Evolutionary conservation across 2,329 filamentous ascomycete genomes (phyloP), one percentile per base, ranked within the genome.

Genomic region (Cordyceps cicadae): DNA sequence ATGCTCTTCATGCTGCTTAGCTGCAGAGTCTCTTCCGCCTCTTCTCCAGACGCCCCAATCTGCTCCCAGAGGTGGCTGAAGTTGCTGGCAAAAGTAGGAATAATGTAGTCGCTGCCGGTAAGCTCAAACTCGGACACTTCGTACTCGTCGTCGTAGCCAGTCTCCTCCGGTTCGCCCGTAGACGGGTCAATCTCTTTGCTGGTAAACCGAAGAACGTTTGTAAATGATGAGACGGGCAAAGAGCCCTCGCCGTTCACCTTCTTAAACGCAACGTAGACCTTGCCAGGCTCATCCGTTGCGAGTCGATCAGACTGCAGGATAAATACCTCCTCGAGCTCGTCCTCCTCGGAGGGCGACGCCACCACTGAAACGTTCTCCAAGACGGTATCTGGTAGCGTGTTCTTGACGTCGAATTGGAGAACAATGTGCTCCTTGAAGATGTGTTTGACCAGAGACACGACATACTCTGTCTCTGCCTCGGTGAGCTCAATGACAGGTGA

Each of bases 341-440:
- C 92, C 59, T 94, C 89, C 43, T 95, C 89, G 1, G 86, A 79
- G 5, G 92, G 90, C 0, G 88, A 87, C 34, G 89, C 89, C 19
- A 92, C 83, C 45, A 96, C 85, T 0, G 90, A 91, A 17, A 96
- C 91, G 64, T 96, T 90, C 72, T 96, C 91, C 39, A 97, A 81
- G 32, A 99, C 85, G 17, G 92, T 96, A 63, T 92, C 90, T 14
- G 90, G 88, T 12, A 99, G 81, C 2, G 94, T 99, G 79, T 99
- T 99, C 82, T 96, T 97, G 74, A 99, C 87, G 71, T 97, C 90
- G 74, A 94, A 99, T 71, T 99, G 94, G 59, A 99, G 79, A 39
- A 99, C 93, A 70, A 99, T 81, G 71, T 97, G 90, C 72, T 96
- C 90, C 77, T 96, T 96, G 86, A 97, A 99, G 69, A 99, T 86